These are phyloP conservation scores for Baorangia bicolor DNA, from an alignment of 768 basidiomycete species.

Conservation along the genomic window DNA sequence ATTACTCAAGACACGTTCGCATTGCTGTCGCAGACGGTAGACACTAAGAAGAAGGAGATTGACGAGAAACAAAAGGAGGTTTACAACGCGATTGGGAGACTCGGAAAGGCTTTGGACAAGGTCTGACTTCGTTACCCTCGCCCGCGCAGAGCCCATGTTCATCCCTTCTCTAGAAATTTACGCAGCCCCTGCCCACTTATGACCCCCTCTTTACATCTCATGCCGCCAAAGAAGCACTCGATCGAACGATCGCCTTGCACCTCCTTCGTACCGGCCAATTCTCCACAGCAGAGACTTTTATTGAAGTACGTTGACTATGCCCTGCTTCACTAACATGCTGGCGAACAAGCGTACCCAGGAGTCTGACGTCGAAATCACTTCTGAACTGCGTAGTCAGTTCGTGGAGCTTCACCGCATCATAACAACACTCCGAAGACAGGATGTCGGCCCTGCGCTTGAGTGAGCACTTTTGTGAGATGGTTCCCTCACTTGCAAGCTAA, in stretches of 20 bases:
- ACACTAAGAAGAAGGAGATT: slow-evolving; percentile 76
- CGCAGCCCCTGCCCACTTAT: slow-evolving; percentile 61
- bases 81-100: slow-evolving; percentile 68
- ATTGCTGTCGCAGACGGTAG: slow-evolving; percentile 56
- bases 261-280: slow-evolving; percentile 82
- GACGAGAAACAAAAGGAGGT: slow-evolving; percentile 90
- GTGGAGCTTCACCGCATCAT: slow-evolving; percentile 71
- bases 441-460: slow-evolving; percentile 78
- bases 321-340: neutral
- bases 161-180: slow-evolving; percentile 50
- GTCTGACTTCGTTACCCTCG: slow-evolving; percentile 38
- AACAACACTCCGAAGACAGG: slow-evolving; percentile 58
- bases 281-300: slow-evolving; percentile 70
- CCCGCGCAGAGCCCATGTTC: slow-evolving; percentile 1
- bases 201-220: slow-evolving; percentile 64
- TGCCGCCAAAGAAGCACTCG: slow-evolving; percentile 57
- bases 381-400: slow-evolving; percentile 55
- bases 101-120: slow-evolving; percentile 92
- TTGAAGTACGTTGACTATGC: slow-evolving; percentile 48
- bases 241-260: slow-evolving; percentile 72
- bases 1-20: slow-evolving; percentile 49
- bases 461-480: slow-evolving; percentile 36
- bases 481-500: neutral
- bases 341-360: slow-evolving; percentile 47
- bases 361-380: slow-evolving; percentile 54